Conservation (phyloP, 2,329 filamentous ascomycete species). For the Cladorrhinum sp. region DNA sequence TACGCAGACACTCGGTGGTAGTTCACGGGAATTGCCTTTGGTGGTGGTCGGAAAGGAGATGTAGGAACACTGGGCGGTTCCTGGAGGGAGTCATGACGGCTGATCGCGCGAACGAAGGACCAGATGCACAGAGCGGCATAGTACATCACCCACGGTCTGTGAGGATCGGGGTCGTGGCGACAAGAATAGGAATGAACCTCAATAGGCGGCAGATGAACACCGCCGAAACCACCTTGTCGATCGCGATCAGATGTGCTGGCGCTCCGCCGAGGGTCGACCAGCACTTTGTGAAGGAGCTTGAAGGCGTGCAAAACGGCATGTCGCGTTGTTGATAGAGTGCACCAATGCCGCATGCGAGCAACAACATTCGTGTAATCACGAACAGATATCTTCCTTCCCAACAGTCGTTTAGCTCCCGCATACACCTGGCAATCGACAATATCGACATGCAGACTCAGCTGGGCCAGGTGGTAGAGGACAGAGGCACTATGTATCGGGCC, state of each 20-base stretch:
- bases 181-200: constrained; percentile 61
- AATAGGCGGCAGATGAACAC: constrained; percentile 35
- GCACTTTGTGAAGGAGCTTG: constrained; percentile 72
- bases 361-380: constrained; percentile 72
- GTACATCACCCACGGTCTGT: constrained; percentile 88
- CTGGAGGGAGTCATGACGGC: constrained; percentile 51
- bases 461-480: constrained; percentile 80
- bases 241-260: constrained; percentile 21
- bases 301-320: constrained; percentile 84
- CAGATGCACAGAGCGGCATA: constrained; percentile 83
- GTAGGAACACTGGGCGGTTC: constrained; percentile 49
- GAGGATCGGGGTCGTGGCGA: constrained; percentile 74
- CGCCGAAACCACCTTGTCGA: constrained; percentile 24
- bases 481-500: constrained; percentile 74
- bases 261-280: constrained; percentile 52
- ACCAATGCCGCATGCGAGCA: constrained; percentile 77
- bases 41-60: constrained; percentile 49
- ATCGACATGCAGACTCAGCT: constrained; percentile 85
- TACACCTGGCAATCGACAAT: constrained; percentile 90
- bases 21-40: constrained; percentile 24
- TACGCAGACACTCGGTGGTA: constrained; percentile 41
- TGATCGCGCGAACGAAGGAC: constrained; percentile 79
- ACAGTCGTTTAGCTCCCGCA: constrained; percentile 71
- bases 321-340: constrained; percentile 67
- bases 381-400: constrained; percentile 74